A percentile compares a stretch with the other conserved stretches of the same genome.
Conservation (phyloP, 2,329 filamentous ascomycete genomes). For the Cladorrhinum sp. region DNA sequence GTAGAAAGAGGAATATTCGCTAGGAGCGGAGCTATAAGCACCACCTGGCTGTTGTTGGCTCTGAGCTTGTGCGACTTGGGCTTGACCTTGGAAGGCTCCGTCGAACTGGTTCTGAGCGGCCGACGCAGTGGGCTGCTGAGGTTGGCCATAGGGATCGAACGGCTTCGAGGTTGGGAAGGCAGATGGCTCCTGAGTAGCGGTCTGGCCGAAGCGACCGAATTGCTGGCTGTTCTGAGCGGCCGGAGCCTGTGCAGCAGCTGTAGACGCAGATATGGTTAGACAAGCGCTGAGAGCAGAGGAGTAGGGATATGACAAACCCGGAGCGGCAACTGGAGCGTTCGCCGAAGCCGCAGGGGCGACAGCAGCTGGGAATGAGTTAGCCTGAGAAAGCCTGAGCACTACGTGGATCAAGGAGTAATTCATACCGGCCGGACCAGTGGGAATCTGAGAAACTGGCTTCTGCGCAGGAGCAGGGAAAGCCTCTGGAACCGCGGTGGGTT, state of each 20-base stretch:
- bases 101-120: constrained; percentile 58
- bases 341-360: constrained; percentile 28
- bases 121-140: constrained; percentile 49
- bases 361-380: constrained; percentile 32
- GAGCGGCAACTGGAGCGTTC: constrained; percentile 36
- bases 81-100: constrained; percentile 52
- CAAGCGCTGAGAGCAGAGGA: constrained; percentile 27
- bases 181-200: constrained; percentile 58
- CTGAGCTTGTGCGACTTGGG: constrained; percentile 56
- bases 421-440: constrained; percentile 40
- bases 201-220: constrained; percentile 67
- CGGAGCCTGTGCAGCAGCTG: constrained; percentile 51
- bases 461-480: constrained; percentile 50
- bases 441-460: constrained; percentile 50
- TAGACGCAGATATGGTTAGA: constrained; percentile 36
- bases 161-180: constrained; percentile 67
- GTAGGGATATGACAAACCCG: constrained; percentile 34
- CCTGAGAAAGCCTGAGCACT: neutral
- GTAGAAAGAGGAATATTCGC: constrained; percentile 84
- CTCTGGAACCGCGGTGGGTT: constrained; percentile 54
- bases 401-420: constrained; percentile 14
- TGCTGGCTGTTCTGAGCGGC: constrained; percentile 56
- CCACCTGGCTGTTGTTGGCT: constrained; percentile 60
- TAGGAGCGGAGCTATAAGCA: constrained; percentile 69
- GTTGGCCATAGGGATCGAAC: constrained; percentile 79